Conservation (phyloP, 441 rosid species). For the Francoa sonchifolia region DNA sequence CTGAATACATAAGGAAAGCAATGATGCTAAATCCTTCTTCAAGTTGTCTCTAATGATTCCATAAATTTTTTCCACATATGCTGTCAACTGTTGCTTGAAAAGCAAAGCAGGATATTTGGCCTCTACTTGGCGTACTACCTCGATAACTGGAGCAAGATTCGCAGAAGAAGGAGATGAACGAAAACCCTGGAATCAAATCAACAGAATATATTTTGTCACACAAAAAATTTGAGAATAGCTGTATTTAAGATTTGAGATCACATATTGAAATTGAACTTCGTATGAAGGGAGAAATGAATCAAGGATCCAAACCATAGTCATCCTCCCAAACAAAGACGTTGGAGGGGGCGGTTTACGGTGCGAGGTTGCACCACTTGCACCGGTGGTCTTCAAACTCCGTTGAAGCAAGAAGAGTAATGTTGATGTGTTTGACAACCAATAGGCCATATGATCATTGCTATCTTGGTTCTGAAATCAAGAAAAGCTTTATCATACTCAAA, state of each 20-base stretch:
- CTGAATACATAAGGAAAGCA: slow-evolving; percentile 64
- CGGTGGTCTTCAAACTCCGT: slow-evolving; percentile 51
- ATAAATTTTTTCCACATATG: slow-evolving; percentile 72
- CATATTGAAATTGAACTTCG: neutral
- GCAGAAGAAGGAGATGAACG: slow-evolving; percentile 54
- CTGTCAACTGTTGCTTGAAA: slow-evolving; percentile 70
- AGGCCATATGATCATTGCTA: slow-evolving; percentile 45
- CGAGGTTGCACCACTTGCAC: slow-evolving; percentile 33
- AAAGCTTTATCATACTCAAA: slow-evolving; percentile 6
- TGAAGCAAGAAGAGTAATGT: slow-evolving; percentile 45
- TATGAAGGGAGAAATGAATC: slow-evolving; percentile 1
- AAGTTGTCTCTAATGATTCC: slow-evolving; percentile 64
- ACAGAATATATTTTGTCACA: neutral
- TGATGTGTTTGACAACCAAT: slow-evolving; percentile 62
- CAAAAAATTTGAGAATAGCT: too few species aligned
- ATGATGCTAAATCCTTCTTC: slow-evolving; percentile 61
- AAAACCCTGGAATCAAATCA: slow-evolving; percentile 30
- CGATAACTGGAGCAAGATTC: slow-evolving; percentile 52
- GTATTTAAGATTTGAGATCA: too few species aligned
- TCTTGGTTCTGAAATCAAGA: slow-evolving; percentile 36
- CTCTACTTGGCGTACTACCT: slow-evolving; percentile 58
- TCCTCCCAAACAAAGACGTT: slow-evolving; percentile 61
- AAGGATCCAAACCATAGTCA: slow-evolving; percentile 35
- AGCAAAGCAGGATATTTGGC: slow-evolving; percentile 67
- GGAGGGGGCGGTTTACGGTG: slow-evolving; percentile 38